Conservation (phyloP, 1,139 yeast genomes). For the Candida neerlandica region DNA sequence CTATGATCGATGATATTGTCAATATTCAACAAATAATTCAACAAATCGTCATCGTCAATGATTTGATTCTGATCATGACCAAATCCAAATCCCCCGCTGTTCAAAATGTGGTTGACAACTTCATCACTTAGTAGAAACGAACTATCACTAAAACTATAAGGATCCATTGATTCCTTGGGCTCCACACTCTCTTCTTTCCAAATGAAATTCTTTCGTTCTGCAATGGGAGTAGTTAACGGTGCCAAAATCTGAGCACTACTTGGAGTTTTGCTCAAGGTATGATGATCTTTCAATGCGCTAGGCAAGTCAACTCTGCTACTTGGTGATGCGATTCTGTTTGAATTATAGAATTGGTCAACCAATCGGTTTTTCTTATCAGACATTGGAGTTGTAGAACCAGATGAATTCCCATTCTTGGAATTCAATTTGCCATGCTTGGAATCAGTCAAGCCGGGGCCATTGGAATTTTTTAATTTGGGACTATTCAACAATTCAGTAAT, state of each 20-base stretch:
- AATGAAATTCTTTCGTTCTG: slow-evolving; percentile 8
- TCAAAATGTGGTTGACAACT: slow-evolving; percentile 21
- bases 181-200: slow-evolving; percentile 9
- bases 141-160: not conserved
- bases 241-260: slow-evolving; percentile 1
- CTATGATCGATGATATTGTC: slow-evolving; percentile 30
- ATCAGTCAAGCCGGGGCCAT: not conserved
- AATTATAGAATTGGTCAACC: slow-evolving; percentile 46
- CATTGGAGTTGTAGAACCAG: not conserved
- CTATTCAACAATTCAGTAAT: slow-evolving; percentile 12
- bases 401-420: not conserved
- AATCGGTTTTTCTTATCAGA: slow-evolving; percentile 31
- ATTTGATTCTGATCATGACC: slow-evolving; percentile 18
- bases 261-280: not conserved
- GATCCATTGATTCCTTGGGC: not conserved
- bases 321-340: slow-evolving; percentile 13
- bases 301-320: slow-evolving; percentile 11
- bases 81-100: slow-evolving; percentile 28
- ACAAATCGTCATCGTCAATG: slow-evolving; percentile 29
- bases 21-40: slow-evolving; percentile 35
- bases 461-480: slow-evolving; percentile 9
- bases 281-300: slow-evolving; percentile 1
- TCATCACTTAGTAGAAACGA: slow-evolving; percentile 13
- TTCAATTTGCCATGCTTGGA: not conserved
- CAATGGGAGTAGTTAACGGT: slow-evolving; percentile 3